Evolutionary conservation across 2,329 filamentous ascomycete genomes (phyloP).

Genomic region (Decorospora gaudefroyi): DNA sequence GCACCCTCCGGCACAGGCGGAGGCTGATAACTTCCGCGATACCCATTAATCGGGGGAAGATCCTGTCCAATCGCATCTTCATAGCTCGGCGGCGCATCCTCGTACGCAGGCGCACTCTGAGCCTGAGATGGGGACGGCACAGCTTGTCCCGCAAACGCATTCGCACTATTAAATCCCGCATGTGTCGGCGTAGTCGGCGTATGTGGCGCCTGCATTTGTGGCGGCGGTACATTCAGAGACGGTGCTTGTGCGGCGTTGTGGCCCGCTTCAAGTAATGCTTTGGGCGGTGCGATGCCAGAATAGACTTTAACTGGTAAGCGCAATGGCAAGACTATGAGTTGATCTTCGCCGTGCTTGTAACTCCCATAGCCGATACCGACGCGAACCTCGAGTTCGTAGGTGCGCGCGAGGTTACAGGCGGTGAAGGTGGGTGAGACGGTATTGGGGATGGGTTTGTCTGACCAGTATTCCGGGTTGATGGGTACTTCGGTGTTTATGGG

Average conservation of each 20-base stretch:
- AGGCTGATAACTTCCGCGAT: constrained; percentile 67
- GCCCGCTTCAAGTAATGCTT: constrained; percentile 72
- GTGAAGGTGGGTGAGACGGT: constrained; percentile 85
- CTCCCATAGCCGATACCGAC: constrained; percentile 77
- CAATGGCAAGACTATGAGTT: constrained; percentile 77
- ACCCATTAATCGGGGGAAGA: constrained; percentile 72
- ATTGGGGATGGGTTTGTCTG: constrained; percentile 71
- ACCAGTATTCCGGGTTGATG: constrained; percentile 76
- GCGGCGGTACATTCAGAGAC: constrained; percentile 22
- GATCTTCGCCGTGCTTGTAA: constrained; percentile 61
- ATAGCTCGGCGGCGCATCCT: constrained; percentile 91
- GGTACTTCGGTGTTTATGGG: constrained; percentile 68
- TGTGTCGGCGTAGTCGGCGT: constrained; percentile 35
- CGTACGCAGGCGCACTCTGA: constrained; percentile 53
- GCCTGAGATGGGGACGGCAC: too few relatives aligned
- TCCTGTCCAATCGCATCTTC: constrained; percentile 87
- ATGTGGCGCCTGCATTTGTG: constrained; percentile 24
- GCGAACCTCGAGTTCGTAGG: constrained; percentile 81
- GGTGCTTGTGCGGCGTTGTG: constrained; percentile 35
- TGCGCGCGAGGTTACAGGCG: constrained; percentile 82
- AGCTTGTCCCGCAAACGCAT: constrained; percentile 28
- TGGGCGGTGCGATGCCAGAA: constrained; percentile 83
- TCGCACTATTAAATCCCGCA: constrained; percentile 23
- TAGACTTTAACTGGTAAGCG: constrained; percentile 79
- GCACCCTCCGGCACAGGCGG: constrained; percentile 48